These are phyloP conservation scores for Castanea crenata DNA, from an alignment of 306 rosid species.

Conservation along the genomic window DNA sequence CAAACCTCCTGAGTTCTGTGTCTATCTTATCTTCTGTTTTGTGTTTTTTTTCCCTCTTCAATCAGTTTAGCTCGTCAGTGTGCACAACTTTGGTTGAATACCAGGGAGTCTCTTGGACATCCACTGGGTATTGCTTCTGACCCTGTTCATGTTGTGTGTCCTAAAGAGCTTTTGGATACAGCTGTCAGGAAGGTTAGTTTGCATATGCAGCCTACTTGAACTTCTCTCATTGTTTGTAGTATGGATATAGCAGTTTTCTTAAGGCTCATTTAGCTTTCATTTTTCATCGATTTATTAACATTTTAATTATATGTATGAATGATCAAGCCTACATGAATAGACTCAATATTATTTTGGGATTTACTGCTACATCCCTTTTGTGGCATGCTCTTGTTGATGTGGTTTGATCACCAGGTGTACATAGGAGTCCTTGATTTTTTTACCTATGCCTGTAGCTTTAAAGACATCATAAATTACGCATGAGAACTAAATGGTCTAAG, in stretches of 20 bases:
- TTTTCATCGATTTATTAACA: not conserved
- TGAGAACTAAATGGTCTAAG: not conserved
- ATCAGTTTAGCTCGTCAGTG: constrained; percentile 98
- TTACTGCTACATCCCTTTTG: not conserved
- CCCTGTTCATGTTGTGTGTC: constrained; percentile 51
- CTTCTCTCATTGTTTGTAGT: constrained; percentile 10
- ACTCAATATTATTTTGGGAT: not conserved
- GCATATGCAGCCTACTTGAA: constrained; percentile 3
- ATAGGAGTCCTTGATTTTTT: not conserved
- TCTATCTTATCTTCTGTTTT: constrained; percentile 19
- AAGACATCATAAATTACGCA: not conserved
- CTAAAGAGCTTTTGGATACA: constrained; percentile 63
- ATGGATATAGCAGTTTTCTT: constrained; percentile 10
- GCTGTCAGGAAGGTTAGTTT: constrained; percentile 70
- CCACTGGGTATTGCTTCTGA: constrained; percentile 83
- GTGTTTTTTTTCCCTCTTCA: not conserved
- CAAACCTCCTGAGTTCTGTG: constrained; percentile 11
- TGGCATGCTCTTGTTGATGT: not conserved
- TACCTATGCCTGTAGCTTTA: not conserved
- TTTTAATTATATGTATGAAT: not conserved
- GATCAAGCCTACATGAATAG: not conserved
- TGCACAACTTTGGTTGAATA: constrained; percentile 92
- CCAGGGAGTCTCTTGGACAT: constrained; percentile 78
- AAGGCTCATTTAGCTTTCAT: constrained; percentile 1
- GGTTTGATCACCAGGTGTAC: not conserved